Percentiles rank a stretch among this genome's conserved stretches.
phyloP scores from a whole-genome alignment of 2,329 filamentous ascomycete species.

The Colletotrichum aenigma region DNA sequence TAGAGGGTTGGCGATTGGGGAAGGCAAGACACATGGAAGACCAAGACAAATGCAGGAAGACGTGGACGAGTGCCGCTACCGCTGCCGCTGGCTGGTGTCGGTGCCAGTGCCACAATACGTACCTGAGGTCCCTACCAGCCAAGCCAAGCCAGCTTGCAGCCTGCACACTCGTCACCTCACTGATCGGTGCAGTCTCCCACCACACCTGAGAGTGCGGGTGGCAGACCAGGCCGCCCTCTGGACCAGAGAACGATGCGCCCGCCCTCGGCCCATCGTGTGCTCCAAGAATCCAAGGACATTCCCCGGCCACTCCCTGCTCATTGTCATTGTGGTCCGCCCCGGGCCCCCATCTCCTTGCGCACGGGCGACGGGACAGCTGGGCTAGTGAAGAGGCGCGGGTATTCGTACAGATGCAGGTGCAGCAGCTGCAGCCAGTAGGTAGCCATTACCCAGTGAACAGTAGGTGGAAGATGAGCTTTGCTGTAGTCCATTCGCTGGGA shows the following conservation, averaged over 20 bases:
- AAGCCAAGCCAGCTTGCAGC: background rate
- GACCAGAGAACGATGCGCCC: background rate
- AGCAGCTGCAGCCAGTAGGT: background rate
- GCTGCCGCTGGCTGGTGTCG: background rate
- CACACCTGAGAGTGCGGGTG: background rate
- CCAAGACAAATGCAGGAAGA: background rate
- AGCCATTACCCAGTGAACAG: background rate
- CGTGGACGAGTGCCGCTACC: background rate
- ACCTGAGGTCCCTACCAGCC: background rate
- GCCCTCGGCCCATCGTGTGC: constrained; percentile 2
- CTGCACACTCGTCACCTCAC: background rate
- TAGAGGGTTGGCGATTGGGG: background rate
- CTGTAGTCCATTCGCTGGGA: background rate
- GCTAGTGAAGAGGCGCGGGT: background rate
- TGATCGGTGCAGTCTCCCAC: background rate
- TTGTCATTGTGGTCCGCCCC: background rate
- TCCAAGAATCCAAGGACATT: background rate
- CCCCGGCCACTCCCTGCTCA: background rate
- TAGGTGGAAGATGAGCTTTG: background rate
- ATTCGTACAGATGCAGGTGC: background rate
- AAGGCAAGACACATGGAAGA: background rate
- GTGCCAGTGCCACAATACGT: background rate
- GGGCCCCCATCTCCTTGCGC: background rate
- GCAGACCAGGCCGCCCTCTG: background rate
- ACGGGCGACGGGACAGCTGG: background rate